phyloP scores from a whole-genome alignment of 768 basidiomycete species.

The Podaxis pistillaris region DNA sequence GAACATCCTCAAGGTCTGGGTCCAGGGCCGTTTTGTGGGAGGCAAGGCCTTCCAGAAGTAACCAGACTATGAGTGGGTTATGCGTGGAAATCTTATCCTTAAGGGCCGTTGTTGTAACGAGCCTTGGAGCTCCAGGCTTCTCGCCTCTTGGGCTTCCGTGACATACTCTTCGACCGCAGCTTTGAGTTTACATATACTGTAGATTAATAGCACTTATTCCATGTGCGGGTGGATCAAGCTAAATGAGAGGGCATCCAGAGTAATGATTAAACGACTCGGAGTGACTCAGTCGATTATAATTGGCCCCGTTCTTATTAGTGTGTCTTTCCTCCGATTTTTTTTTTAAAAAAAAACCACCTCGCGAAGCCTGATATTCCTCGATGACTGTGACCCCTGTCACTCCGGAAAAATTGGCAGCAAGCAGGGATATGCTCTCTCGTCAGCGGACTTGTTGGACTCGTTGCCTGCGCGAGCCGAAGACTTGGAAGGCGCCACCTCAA shows the following conservation, averaged over 20 bases:
- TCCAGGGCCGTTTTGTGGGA: conserved; percentile 77
- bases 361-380: neutral
- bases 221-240: too few relatives aligned
- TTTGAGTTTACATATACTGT: too few relatives aligned
- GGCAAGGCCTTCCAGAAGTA: conserved; percentile 41
- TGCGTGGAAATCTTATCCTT: neutral
- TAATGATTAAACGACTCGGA: too few relatives aligned
- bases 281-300: neutral
- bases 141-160: too few relatives aligned
- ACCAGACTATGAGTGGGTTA: neutral
- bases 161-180: too few relatives aligned
- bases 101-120: too few relatives aligned
- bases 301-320: neutral
- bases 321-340: neutral
- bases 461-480: too few relatives aligned
- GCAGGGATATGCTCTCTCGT: neutral
- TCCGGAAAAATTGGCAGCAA: neutral
- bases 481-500: neutral
- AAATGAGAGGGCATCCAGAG: too few relatives aligned
- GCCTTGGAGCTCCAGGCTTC: too few relatives aligned
- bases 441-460: neutral
- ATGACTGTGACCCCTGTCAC: neutral
- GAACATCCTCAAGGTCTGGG: conserved; percentile 80
- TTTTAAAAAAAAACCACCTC: neutral
- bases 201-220: too few relatives aligned